Base-by-base conservation (phyloP, 495 filamentous ascomycete genomes). In the Neurospora intermedia region DNA sequence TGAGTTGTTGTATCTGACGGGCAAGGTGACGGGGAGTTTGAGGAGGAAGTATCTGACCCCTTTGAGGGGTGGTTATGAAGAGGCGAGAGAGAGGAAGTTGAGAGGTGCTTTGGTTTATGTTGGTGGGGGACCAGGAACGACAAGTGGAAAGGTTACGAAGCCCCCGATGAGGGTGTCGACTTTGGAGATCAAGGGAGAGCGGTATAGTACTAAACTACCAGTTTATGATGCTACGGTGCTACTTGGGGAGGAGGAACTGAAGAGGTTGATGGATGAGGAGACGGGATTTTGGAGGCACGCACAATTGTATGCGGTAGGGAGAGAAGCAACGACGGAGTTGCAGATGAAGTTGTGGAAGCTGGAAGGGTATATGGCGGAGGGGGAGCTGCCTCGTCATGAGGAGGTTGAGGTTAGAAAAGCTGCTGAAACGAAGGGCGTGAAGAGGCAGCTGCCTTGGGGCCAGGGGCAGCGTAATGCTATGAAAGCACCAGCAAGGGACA, bases 331-430 rank as follows among this genome's bases (percentile, higher is more conserved):
- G 2, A 71, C 87, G 9, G 76, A 85, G 9, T 74, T 89, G 54
- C 85, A 93, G 79, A 69, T 88, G 74, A 77, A 83, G 54, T 75
- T 95, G 54, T 93, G 92, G 91, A 90, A 88, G 76, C 76, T 94
- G 18, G 87, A 92, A 75, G 89, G 87, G 0, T 92, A 87, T 74
- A 41, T 91, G 72, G 77, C 76, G 11, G 75, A 73, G 54, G 70
- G 75, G 46, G 54, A 45, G 27, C 8, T 23, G 31, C 18, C n/a
- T 1, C 38, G 31, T 43, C 15, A 3, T 15, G 11, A 59, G 6
- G 70, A 59, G 48, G 20, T 23, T 27, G 48, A 48, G 46, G 9
- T 13, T n/a, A 43, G 0, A 13, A 43, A 41, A 62, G 18, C 15
- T 43, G 40, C 43, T 16, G 16, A 48, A 39, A 35, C 71, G 15